Evolutionary conservation across 345 rosid species (phyloP).

Genomic region (Salix caprea): DNA sequence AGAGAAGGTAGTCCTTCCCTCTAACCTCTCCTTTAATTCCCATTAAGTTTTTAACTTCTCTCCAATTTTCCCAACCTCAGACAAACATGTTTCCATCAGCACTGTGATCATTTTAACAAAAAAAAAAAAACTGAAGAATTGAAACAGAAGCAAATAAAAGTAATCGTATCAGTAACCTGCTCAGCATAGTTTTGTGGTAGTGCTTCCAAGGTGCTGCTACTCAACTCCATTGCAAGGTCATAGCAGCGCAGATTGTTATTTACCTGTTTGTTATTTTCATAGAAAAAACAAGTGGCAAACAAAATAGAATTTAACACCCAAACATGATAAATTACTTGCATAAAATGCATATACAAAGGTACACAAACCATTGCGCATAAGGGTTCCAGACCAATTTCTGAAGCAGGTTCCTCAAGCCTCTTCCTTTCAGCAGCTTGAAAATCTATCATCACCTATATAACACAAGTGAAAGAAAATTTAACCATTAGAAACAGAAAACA

Average conservation of each 20-base stretch:
- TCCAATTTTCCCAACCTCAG: neutral
- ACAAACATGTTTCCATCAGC: neutral
- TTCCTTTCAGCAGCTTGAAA: constrained; percentile 94
- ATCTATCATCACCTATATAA: constrained; percentile 87
- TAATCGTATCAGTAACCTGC: constrained; percentile 52
- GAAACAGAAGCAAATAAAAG: neutral
- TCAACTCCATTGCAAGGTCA: constrained; percentile 96
- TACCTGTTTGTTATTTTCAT: constrained; percentile 43
- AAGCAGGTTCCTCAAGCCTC: constrained; percentile 85
- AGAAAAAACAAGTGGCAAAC: constrained; percentile 4
- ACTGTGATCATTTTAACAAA: neutral
- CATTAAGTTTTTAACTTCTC: neutral
- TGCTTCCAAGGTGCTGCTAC: constrained; percentile 83
- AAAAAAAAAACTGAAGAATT: neutral
- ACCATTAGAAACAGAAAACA: neutral
- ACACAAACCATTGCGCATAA: constrained; percentile 90
- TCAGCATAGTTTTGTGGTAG: constrained; percentile 96
- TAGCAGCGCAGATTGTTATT: constrained; percentile 97
- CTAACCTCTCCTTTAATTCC: neutral
- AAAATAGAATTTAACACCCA: neutral
- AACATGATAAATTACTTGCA: neutral
- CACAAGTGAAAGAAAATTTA: neutral
- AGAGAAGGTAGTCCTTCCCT: neutral
- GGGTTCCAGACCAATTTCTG: constrained; percentile 93
- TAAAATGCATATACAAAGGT: constrained; percentile 3